Evolutionary conservation across 305 asterid genomes (phyloP).

Genomic region (Ilex paraguariensis): DNA sequence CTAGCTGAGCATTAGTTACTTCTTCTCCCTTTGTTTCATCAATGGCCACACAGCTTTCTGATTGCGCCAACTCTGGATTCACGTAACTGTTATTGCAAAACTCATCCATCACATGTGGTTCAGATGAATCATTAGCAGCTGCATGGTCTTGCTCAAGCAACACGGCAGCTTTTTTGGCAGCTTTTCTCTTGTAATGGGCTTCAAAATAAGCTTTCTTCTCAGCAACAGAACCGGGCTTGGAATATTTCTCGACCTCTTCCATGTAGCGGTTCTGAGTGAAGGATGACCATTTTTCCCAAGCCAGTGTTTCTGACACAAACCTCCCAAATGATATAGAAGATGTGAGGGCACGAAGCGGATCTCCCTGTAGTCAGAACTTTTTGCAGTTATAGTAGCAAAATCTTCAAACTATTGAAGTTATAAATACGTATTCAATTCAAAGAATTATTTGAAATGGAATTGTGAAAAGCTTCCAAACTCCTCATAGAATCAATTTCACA

Average conservation of each 20-base stretch:
- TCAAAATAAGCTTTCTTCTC: conserved; percentile 91
- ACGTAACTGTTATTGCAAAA: conserved; percentile 13
- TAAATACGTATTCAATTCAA: too few species aligned
- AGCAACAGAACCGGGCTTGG: conserved; percentile 92
- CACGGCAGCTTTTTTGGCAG: conserved; percentile 53
- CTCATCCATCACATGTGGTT: conserved; percentile 10
- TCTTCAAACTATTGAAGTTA: neutral
- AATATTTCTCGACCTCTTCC: conserved; percentile 76
- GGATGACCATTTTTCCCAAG: conserved; percentile 83
- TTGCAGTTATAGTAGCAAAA: conserved; percentile 9
- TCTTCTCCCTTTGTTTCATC: conserved; percentile 23
- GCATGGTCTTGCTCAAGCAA: conserved; percentile 51
- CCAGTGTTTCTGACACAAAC: conserved; percentile 68
- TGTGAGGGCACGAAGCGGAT: conserved; percentile 60
- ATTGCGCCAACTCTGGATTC: conserved; percentile 10
- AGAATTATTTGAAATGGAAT: too few species aligned
- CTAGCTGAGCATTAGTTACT: conserved; percentile 6
- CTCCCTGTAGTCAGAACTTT: conserved; percentile 36
- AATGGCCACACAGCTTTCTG: conserved; percentile 8
- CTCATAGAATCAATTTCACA: too few species aligned
- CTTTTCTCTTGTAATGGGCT: conserved; percentile 71
- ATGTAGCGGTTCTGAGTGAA: conserved; percentile 70
- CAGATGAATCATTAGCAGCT: conserved; percentile 2
- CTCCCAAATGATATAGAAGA: conserved; percentile 88
- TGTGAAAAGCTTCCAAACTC: too few species aligned